These are phyloP conservation scores for Chalciporus sp. DNA, from an alignment of 1,284 basidiomycete genomes.

Conservation along the genomic window DNA sequence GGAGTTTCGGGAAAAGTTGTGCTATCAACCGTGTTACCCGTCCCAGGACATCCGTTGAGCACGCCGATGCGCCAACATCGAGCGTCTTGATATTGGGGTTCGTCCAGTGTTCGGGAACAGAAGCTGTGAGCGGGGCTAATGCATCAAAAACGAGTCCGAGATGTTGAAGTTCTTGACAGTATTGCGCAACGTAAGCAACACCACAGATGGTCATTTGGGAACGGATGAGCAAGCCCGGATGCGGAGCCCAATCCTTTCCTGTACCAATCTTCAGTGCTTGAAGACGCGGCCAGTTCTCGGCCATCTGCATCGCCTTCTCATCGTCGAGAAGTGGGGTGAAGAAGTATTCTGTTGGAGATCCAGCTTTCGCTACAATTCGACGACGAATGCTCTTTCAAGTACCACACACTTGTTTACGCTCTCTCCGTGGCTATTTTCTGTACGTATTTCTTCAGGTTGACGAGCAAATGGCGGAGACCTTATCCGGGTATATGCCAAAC, in stretches of 20 bases:
- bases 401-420: not conserved
- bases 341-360: too few species aligned
- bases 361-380: too few species aligned
- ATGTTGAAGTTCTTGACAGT: not conserved
- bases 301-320: not conserved
- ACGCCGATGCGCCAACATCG: not conserved
- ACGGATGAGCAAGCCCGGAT: not conserved
- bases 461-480: not conserved
- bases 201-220: not conserved
- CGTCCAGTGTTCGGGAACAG: not conserved
- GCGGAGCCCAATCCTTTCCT: not conserved
- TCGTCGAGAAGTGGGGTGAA: not conserved
- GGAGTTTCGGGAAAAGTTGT: not conserved
- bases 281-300: slow-evolving; percentile 1
- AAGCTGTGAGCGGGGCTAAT: not conserved
- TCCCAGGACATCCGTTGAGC: not conserved
- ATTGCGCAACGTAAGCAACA: not conserved
- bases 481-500: not conserved
- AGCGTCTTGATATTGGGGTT: not conserved
- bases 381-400: not conserved
- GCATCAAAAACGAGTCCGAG: slow-evolving; percentile 5
- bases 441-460: not conserved
- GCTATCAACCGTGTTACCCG: not conserved
- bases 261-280: slow-evolving; percentile 3
- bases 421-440: not conserved